Conservation (phyloP, 352 stramenopile genomes). For the Pythium myriotylum region DNA sequence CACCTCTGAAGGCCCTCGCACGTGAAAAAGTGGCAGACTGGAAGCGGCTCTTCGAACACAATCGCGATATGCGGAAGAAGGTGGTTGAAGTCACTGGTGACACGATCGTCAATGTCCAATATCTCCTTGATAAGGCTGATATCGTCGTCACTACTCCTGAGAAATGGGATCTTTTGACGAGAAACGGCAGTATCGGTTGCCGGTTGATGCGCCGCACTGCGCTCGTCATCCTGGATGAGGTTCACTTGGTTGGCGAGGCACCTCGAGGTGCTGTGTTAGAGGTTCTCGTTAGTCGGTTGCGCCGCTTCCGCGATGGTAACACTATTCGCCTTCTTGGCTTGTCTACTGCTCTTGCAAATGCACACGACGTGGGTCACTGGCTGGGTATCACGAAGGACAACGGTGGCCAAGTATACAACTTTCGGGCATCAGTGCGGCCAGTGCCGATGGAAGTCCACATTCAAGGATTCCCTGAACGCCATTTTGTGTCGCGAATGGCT, state of each 20-base stretch:
- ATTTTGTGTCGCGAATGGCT: slow-evolving; percentile 98
- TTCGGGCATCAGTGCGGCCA: slow-evolving; percentile 94
- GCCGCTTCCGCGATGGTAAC: slow-evolving; percentile 70
- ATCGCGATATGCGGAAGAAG: slow-evolving; percentile 80
- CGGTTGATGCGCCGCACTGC: slow-evolving; percentile 69
- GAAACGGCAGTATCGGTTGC: slow-evolving; percentile 81
- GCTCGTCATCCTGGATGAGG: slow-evolving; percentile 97
- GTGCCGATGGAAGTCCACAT: slow-evolving; percentile 97
- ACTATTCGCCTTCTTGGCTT: slow-evolving; percentile 94
- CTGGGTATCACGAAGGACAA: slow-evolving; percentile 91
- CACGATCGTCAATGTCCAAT: slow-evolving; percentile 92
- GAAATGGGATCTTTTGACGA: slow-evolving; percentile 98
- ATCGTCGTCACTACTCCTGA: slow-evolving; percentile 98
- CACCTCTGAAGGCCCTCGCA: slow-evolving; percentile 96
- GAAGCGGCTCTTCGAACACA: slow-evolving; percentile 91
- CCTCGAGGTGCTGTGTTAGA: slow-evolving; percentile 89
- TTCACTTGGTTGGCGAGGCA: slow-evolving; percentile 97
- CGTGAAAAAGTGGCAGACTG: slow-evolving; percentile 97
- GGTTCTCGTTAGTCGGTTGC: slow-evolving; percentile 89
- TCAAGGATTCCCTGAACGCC: slow-evolving; percentile 95
- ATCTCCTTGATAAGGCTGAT: slow-evolving; percentile 90
- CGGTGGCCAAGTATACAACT: slow-evolving; percentile 92
- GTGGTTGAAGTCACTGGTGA: slow-evolving; percentile 98
- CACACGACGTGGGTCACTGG: slow-evolving; percentile 96
- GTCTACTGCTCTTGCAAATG: slow-evolving; percentile 97